Evolutionary conservation across 805 yeast genomes (phyloP), one percentile per base, ranked within the genome.

Genomic region (Saccharomycopsis schoenii): DNA sequence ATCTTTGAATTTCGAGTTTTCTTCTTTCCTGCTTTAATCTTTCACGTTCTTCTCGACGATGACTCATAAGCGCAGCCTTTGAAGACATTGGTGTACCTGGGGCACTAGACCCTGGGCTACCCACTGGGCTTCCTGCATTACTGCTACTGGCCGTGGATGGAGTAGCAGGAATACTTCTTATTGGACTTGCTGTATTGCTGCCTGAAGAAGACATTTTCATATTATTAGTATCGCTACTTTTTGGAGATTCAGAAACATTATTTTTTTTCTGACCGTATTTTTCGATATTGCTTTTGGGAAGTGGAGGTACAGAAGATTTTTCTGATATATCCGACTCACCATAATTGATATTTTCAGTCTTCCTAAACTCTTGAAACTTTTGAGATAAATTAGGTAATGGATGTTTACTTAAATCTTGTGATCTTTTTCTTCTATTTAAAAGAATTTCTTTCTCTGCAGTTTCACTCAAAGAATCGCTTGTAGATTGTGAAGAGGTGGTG

Each of bases 321-420:
- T 47, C 52, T 11, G 2, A n/a, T 6, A 21, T 25, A 47, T 24
- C 34, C 6, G 21, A 9, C 4, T 10, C n/a, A 9, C 15, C 25
- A 47, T 14, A 42, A 15, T 42, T 42, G n/a, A 17, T 21, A 10
- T 3, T 47, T n/a, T 47, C 24, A 17, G 19, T 47, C 11, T 47
- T 47, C n/a, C 25, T 47, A 10, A 47, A 47, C 9, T 47, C 52
- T 47, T 47, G 52, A 47, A 47, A 25, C 24, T 21, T 47, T 47
- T 6, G 17, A 11, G 64, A 58, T 4, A 60, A 40, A 34, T 58
- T 58, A 6, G 65, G 65, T 25, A 63, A 47, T 4, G 65, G 65
- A 57, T 63, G 65, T 36, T 61, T 63, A 12, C 52, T 47, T 37
- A 63, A 57, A 47, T 63, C 65, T 17, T 63, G 63, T 9, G 61